Conservation (phyloP, 148 eudicot species). For the Rhododendron mucronatum region DNA sequence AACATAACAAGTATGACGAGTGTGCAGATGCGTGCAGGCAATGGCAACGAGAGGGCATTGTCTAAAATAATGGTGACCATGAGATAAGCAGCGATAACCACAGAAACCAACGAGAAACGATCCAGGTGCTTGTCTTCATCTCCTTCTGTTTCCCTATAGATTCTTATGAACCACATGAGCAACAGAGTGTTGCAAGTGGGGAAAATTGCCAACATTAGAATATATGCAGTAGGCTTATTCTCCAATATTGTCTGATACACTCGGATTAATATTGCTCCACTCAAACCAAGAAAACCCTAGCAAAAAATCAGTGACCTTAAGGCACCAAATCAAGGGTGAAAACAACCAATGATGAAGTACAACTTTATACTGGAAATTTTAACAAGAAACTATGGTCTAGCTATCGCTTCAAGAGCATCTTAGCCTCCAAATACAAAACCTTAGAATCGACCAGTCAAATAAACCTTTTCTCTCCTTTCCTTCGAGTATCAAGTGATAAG, state of each 20-base stretch:
- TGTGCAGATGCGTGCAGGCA: slow-evolving; percentile 31
- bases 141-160: slow-evolving; percentile 29
- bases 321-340: background rate
- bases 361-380: background rate
- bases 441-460: background rate
- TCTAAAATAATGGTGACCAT: slow-evolving; percentile 46
- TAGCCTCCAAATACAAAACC: background rate
- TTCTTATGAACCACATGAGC: slow-evolving; percentile 59
- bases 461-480: background rate
- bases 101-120: slow-evolving; percentile 45
- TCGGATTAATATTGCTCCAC: slow-evolving; percentile 74
- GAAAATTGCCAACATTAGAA: slow-evolving; percentile 52
- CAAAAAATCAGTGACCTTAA: background rate
- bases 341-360: background rate
- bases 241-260: slow-evolving; percentile 53
- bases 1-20: slow-evolving; percentile 35
- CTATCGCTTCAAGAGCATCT: background rate
- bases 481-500: background rate
- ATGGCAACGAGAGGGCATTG: slow-evolving; percentile 29
- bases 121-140: slow-evolving; percentile 52
- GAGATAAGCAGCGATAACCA: slow-evolving; percentile 58
- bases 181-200: slow-evolving; percentile 50
- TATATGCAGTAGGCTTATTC: slow-evolving; percentile 43
- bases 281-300: slow-evolving; percentile 73
- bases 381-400: background rate